These are phyloP conservation scores for Zostera marina DNA, from an alignment of 116 monocot genomes.

Conservation along the genomic window DNA sequence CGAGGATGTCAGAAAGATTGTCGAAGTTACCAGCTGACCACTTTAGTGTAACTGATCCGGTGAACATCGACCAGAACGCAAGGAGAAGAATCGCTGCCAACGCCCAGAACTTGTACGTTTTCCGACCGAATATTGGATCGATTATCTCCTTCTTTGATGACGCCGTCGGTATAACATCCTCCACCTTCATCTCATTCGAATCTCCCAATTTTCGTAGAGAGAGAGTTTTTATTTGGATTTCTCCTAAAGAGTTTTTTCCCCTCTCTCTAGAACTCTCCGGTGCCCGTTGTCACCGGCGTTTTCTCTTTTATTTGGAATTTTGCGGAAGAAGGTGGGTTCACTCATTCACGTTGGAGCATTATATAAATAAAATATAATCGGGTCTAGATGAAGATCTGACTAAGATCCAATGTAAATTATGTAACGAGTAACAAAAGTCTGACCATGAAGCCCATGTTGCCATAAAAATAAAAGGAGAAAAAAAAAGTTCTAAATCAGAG, in stretches of 20 bases:
- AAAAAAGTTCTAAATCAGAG: too few relatives aligned
- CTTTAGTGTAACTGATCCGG: constrained; percentile 58
- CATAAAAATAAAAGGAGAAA: too few relatives aligned
- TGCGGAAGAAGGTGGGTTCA: too few relatives aligned
- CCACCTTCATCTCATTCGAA: constrained; percentile 26
- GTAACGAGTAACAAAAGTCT: too few relatives aligned
- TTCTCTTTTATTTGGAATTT: too few relatives aligned
- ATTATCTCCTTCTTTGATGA: constrained; percentile 1
- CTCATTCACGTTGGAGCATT: too few relatives aligned
- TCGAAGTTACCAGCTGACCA: constrained; percentile 38
- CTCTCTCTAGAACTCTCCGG: background rate
- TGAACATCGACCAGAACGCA: constrained; percentile 76
- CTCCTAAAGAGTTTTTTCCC: background rate
- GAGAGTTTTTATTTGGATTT: background rate
- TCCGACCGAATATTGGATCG: constrained; percentile 25
- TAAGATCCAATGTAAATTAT: too few relatives aligned
- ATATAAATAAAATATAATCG: too few relatives aligned
- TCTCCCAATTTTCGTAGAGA: background rate
- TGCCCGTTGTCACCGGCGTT: background rate
- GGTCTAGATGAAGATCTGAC: too few relatives aligned
- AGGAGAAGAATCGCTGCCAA: constrained; percentile 61
- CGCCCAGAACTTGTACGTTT: constrained; percentile 60
- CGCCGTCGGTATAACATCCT: constrained; percentile 21
- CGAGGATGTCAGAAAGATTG: constrained; percentile 22
- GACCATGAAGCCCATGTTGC: too few relatives aligned